Evolutionary conservation across 805 yeast species (phyloP), one percentile per base, ranked within the genome.

Genomic region (Yamadazyma endophytica): DNA sequence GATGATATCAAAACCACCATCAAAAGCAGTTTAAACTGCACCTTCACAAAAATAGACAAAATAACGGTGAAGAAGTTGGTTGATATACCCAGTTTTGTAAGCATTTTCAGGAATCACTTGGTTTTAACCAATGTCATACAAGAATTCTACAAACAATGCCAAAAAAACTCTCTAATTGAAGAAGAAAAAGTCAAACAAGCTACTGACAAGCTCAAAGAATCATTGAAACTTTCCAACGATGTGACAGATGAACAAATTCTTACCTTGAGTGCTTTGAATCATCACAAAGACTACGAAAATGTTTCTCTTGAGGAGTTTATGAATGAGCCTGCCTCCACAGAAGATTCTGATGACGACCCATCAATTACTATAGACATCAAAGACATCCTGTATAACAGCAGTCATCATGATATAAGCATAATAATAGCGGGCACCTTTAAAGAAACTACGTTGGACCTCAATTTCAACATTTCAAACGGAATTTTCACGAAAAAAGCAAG

Each of bases 221-320:
- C 68, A 3, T 49, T 64, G 21, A 58, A 57, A 31, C 40, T 65
- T 15, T 41, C 67, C 3, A 48, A 50, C 21, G 60, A 61, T 31
- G 64, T 59, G 14, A 55, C 66, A 1, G 64, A 61, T 32, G 68
- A 61, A 31, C 68, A 65, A 39, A 46, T 64, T 9, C 33, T 58
- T 13, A 59, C 61, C 6, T 44, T 65, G 26, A 58, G 46, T 43
- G 53, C 61, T 28, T 29, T 44, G 43, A 21, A 45, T 36, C 12
- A 48, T 47, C 27, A 41, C 44, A 11, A 32, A 29, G 22, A 28
- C 17, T 14, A 42, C 33, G 24, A 32, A 7, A 35, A 37, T 12
- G 32, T 41, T 13, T 33, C 52, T 16, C 42, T 61, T 15, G 60
- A 54, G 4, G 40, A 47, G 2, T 56, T 60, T 26, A 37, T 54